Evolutionary conservation across 169 alveolate genomes (phyloP).

Genomic region (Cryptosporidium bovis): DNA sequence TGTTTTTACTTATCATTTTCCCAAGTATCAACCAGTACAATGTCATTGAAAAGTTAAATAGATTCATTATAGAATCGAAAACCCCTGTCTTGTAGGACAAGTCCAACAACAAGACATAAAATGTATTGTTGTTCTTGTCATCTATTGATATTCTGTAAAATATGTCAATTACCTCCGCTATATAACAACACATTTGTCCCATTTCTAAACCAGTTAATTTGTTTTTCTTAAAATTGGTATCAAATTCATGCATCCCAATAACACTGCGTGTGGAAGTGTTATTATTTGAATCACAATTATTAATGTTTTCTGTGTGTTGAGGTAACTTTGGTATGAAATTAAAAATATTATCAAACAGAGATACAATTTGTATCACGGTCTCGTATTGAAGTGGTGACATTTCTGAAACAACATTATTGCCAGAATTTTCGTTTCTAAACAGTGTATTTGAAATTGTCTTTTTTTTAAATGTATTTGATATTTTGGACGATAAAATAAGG

Average conservation of each 20-base stretch:
- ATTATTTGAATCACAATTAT: neutral
- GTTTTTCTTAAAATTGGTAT: neutral
- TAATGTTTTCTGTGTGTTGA: neutral
- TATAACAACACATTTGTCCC: constrained; percentile 66
- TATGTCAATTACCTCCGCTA: constrained; percentile 50
- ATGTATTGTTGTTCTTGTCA: constrained; percentile 63
- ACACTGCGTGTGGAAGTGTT: neutral
- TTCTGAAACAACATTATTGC: constrained; percentile 12
- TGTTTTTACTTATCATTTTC: constrained; percentile 8
- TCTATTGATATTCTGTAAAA: constrained; percentile 60
- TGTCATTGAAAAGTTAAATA: constrained; percentile 54
- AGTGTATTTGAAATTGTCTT: constrained; percentile 12
- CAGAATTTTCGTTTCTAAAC: constrained; percentile 31
- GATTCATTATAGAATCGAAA: constrained; percentile 16
- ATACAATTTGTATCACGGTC: constrained; percentile 46
- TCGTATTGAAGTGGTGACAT: constrained; percentile 54
- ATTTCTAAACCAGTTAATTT: neutral
- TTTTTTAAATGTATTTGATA: constrained; percentile 41
- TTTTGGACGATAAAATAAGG: constrained; percentile 32
- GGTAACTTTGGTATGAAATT: constrained; percentile 42
- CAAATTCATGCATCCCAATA: neutral
- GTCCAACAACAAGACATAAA: constrained; percentile 48
- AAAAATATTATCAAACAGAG: constrained; percentile 26
- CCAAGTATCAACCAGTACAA: constrained; percentile 58
- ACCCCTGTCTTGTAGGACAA: constrained; percentile 43